Base-by-base conservation (phyloP, 345 rosid genomes). In the Iberis pinnata region DNA sequence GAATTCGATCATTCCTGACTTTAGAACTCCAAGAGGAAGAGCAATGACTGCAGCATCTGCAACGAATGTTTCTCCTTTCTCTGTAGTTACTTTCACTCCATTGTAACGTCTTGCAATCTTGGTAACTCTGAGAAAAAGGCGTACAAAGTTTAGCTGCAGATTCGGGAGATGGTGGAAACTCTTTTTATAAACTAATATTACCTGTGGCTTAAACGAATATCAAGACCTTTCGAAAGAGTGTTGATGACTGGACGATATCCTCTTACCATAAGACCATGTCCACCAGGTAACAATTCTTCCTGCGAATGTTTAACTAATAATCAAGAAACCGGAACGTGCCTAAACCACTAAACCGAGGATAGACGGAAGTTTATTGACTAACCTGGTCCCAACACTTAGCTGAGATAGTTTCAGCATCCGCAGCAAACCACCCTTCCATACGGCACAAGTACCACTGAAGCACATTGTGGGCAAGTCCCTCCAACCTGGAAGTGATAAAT, bases 391-490 rank as follows among this genome's bases (percentile, higher is more conserved):
- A 92, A 68, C 81, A 65, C 68, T 75, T 83, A 19, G 82, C 73
- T 2, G 99, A 88, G 52, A 92, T 92, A 32, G 90, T 85, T 51
- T 92, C 97, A 22, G 99, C 84, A 74, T 92, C 99, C 40, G 99
- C 88, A 69, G 97, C 99, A 75, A 92, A 92, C 97, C 99, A 88
- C 26, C 97, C 97, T 75, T 92, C 97, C 97, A 92, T 92, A 60
- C 95, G 84, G 70, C 99, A 85, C 49, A 88, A 71, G 69, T 92
- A 92, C 99, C 97, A 92, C 50, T 92, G 97, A 35, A 92, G 89
- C 43, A 89, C 97, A 74, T 80, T 84, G 50, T 79, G 72, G 12
- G 79, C 62, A 58, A 85, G 76, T 36, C 95, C 97, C 43, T 88
- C 88, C 71, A 85, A 58, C 73, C 97, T 88, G 73, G 8, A 69